These are phyloP conservation scores for Jackrogersella minutella DNA, from an alignment of 495 filamentous ascomycete species.

Conservation along the genomic window DNA sequence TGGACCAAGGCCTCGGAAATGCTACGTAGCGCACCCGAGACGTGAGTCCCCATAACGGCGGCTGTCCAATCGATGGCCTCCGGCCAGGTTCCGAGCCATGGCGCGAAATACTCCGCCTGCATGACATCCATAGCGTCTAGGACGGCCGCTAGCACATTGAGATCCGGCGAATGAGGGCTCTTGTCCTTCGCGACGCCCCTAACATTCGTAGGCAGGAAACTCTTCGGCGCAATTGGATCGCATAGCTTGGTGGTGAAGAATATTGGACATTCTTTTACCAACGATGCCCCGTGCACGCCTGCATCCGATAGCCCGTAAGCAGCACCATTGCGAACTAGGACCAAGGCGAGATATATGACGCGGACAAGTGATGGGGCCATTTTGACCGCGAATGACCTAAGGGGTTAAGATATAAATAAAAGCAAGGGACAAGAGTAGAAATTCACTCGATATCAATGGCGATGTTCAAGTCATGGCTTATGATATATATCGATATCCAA, in stretches of 20 bases:
- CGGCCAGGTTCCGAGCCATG: constrained; percentile 86
- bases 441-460: neutral
- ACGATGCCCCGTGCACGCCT: constrained; percentile 1
- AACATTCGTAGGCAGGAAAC: constrained; percentile 36
- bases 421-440: constrained; percentile 13
- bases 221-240: constrained; percentile 39
- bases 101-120: constrained; percentile 78
- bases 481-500: constrained; percentile 11
- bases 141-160: constrained; percentile 52
- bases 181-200: neutral
- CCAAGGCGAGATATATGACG: neutral
- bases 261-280: constrained; percentile 33
- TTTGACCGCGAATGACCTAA: neutral
- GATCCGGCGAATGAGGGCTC: constrained; percentile 23
- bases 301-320: constrained; percentile 8
- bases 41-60: constrained; percentile 82
- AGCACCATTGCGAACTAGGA: constrained; percentile 2
- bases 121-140: constrained; percentile 73
- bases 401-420: neutral
- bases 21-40: constrained; percentile 72
- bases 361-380: constrained; percentile 24
- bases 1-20: constrained; percentile 58
- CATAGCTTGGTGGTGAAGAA: constrained; percentile 36
- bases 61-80: constrained; percentile 92
- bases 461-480: constrained; percentile 25